phyloP scores from a whole-genome alignment of 805 yeast genomes.

The Blastobotrys chiropterorum region DNA sequence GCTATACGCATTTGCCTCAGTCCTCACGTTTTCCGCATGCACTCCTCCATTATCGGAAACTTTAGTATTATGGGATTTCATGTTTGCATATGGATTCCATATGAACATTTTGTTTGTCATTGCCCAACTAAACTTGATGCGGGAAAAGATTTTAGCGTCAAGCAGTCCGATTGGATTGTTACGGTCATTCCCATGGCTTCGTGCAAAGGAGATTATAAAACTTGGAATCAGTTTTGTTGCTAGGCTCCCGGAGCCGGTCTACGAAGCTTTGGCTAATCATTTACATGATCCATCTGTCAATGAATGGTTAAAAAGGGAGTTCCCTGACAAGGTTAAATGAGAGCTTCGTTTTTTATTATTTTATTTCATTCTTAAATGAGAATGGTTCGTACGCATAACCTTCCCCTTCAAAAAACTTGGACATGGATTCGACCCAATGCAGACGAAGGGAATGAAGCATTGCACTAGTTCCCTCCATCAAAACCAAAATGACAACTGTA shows the following conservation, averaged over 20 bases:
- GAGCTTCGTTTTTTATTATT: neutral
- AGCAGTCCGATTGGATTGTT: slow-evolving; percentile 67
- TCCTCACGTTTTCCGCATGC: slow-evolving; percentile 79
- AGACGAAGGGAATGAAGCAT: slow-evolving; percentile 95
- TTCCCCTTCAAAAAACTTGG: slow-evolving; percentile 96
- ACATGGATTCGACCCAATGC: slow-evolving; percentile 99
- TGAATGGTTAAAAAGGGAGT: neutral
- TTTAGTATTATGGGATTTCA: slow-evolving; percentile 78
- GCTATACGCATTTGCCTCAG: slow-evolving; percentile 72
- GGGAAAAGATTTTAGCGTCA: slow-evolving; percentile 54
- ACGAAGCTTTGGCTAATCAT: slow-evolving; percentile 58
- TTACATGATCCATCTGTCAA: slow-evolving; percentile 40
- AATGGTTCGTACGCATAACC: slow-evolving; percentile 88
- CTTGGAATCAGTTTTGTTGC: slow-evolving; percentile 75
- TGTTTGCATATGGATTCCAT: slow-evolving; percentile 87
- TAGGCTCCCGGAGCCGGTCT: slow-evolving; percentile 60
- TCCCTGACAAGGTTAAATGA: no score
- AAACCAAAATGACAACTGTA: slow-evolving; percentile 84
- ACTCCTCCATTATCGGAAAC: slow-evolving; percentile 79
- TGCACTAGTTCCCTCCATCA: slow-evolving; percentile 99
- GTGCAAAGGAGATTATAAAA: slow-evolving; percentile 69
- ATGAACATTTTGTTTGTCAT: slow-evolving; percentile 78
- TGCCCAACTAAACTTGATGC: slow-evolving; percentile 68
- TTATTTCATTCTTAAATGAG: slow-evolving; percentile 40
- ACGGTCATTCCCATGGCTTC: slow-evolving; percentile 64